phyloP scores from a whole-genome alignment of 371 early-diverging fungal genomes.

The Chytridium lagenaria region DNA sequence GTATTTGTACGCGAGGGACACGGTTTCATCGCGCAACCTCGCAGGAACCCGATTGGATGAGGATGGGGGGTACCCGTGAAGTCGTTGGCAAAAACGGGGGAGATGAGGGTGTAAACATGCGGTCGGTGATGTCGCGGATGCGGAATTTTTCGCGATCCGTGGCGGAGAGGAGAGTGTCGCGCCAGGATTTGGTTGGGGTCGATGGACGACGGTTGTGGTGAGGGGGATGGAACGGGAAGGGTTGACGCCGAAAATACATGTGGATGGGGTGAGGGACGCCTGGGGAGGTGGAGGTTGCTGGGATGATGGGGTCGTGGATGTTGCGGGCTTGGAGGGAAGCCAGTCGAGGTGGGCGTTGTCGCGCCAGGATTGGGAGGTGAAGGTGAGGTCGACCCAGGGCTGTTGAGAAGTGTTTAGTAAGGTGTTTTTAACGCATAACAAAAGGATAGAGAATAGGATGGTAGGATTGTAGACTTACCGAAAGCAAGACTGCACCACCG shows the following conservation, averaged over 20 bases:
- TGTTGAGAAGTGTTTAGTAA: not conserved
- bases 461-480: constrained; percentile 1
- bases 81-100: constrained; percentile 44
- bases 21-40: constrained; percentile 74
- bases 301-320: constrained; percentile 42
- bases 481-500: constrained; percentile 39
- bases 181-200: constrained; percentile 15
- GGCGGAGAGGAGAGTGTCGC: constrained; percentile 18
- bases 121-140: constrained; percentile 35
- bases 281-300: constrained; percentile 19
- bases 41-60: constrained; percentile 66
- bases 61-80: constrained; percentile 47
- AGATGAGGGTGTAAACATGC: constrained; percentile 48
- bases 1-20: constrained; percentile 51
- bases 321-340: constrained; percentile 39
- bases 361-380: constrained; percentile 36
- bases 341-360: constrained; percentile 44
- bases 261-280: constrained; percentile 38
- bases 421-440: not conserved
- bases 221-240: constrained; percentile 14
- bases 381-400: constrained; percentile 55
- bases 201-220: constrained; percentile 5
- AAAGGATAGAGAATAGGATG: not conserved
- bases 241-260: constrained; percentile 46
- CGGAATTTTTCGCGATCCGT: constrained; percentile 7